phyloP scores from a whole-genome alignment of 495 filamentous ascomycete genomes.

The Penicilliopsis zonata region DNA sequence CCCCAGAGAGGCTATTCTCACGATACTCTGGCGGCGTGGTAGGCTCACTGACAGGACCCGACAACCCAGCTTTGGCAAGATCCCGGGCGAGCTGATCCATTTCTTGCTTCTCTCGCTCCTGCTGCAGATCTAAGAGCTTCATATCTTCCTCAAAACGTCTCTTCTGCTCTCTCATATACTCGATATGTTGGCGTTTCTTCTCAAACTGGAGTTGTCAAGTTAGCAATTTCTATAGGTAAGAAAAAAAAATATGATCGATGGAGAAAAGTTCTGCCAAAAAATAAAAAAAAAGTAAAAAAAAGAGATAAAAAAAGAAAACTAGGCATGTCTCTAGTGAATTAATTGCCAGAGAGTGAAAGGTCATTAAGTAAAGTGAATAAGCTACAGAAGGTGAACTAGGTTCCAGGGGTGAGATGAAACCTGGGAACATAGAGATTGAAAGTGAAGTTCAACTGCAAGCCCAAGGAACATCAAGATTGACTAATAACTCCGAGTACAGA shows the following conservation, averaged over 20 bases:
- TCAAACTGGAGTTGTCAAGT: no score
- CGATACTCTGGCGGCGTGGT: slow-evolving; percentile 94
- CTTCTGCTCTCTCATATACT: slow-evolving; percentile 73
- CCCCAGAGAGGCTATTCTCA: slow-evolving; percentile 60
- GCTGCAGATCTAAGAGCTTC: slow-evolving; percentile 70
- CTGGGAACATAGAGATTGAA: slow-evolving; percentile 2
- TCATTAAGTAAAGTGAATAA: no score
- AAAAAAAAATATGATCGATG: not conserved
- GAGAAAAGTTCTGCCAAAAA: not conserved
- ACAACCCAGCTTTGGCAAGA: slow-evolving; percentile 46
- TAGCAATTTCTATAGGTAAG: not conserved
- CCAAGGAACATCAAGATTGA: not conserved
- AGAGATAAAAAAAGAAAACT: no score
- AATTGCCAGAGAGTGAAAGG: no score
- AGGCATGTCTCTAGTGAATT: no score
- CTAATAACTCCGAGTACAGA: slow-evolving; percentile 1
- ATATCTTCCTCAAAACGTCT: slow-evolving; percentile 79
- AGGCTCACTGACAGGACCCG: slow-evolving; percentile 78
- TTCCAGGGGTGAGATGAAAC: not conserved
- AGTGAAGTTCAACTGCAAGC: not conserved
- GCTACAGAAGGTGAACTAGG: no score
- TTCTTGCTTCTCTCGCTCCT: slow-evolving; percentile 67
- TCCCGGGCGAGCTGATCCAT: slow-evolving; percentile 72
- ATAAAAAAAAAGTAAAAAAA: no score
- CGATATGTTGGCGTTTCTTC: slow-evolving; percentile 81